These are phyloP conservation scores for Balakata baccata DNA, from an alignment of 345 rosid species.

Conservation along the genomic window DNA sequence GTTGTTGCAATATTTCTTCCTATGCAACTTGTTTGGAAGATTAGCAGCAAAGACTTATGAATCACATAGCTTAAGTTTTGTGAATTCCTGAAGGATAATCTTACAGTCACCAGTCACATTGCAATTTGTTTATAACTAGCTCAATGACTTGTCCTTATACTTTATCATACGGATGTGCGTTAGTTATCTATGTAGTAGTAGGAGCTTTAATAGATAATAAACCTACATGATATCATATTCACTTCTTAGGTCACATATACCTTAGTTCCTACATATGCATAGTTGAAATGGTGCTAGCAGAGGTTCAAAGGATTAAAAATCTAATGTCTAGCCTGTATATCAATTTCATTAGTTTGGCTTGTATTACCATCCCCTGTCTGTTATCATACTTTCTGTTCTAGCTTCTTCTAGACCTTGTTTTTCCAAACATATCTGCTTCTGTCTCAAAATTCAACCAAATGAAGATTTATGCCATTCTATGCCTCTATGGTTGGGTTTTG, in stretches of 20 bases:
- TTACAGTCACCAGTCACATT: background rate
- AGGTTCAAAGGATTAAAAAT: background rate
- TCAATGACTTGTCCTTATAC: background rate
- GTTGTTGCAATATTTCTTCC: background rate
- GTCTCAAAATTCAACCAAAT: background rate
- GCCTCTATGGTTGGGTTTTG: background rate
- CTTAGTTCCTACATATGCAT: background rate
- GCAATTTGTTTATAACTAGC: background rate
- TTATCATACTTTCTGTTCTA: background rate
- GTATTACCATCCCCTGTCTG: background rate
- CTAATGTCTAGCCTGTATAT: background rate
- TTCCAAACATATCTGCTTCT: background rate
- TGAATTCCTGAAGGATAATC: background rate
- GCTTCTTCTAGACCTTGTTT: background rate
- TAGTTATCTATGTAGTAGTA: background rate
- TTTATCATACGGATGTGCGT: background rate
- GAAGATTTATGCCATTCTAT: background rate
- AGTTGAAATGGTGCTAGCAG: background rate
- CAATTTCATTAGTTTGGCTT: background rate
- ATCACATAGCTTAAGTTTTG: background rate
- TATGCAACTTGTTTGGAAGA: background rate
- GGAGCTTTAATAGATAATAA: background rate
- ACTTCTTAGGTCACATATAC: background rate
- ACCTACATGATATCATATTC: background rate
- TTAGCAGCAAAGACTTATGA: background rate